Evolutionary conservation across 2,329 filamentous ascomycete genomes (phyloP).

Genomic region (Cryphonectria naterciae): DNA sequence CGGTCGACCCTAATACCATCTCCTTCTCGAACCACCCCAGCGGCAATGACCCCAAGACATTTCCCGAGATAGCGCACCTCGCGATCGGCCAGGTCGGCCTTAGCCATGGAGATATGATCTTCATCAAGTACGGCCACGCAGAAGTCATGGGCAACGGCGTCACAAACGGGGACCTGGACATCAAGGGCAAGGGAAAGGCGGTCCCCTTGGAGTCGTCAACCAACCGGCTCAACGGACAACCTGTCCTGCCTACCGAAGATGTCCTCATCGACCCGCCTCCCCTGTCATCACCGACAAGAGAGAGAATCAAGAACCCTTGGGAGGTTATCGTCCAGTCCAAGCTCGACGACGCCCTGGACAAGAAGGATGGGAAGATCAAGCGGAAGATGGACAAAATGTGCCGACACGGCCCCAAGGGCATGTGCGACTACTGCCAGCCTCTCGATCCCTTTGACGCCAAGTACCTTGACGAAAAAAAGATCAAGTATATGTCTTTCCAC

Average conservation of each 20-base stretch:
- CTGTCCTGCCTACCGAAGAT: slow-evolving; percentile 71
- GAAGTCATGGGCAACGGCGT: slow-evolving; percentile 43
- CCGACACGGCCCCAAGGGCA: slow-evolving; percentile 92
- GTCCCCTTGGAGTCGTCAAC: slow-evolving; percentile 48
- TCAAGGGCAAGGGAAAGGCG: slow-evolving; percentile 29
- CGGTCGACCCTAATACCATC: slow-evolving; percentile 63
- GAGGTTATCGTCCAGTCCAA: slow-evolving; percentile 86
- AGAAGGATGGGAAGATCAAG: slow-evolving; percentile 85
- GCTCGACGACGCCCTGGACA: slow-evolving; percentile 86
- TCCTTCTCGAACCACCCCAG: slow-evolving; percentile 65
- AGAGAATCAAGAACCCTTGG: slow-evolving; percentile 85
- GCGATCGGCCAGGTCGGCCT: slow-evolving; percentile 63
- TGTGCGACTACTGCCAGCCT: slow-evolving; percentile 99
- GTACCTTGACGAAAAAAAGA: slow-evolving; percentile 93
- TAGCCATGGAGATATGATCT: slow-evolving; percentile 91
- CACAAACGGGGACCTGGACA: slow-evolving; percentile 43
- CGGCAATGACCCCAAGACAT: slow-evolving; percentile 59
- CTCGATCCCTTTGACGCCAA: slow-evolving; percentile 89
- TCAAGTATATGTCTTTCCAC: slow-evolving; percentile 98
- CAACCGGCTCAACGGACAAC: slow-evolving; percentile 78
- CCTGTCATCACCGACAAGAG: slow-evolving; percentile 57
- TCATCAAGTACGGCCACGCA: slow-evolving; percentile 75
- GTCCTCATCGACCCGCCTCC: slow-evolving; percentile 64
- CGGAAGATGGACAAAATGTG: slow-evolving; percentile 87
- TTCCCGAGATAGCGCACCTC: slow-evolving; percentile 62